Conservation (phyloP, 345 rosid genomes). For the Citrus australasica region DNA sequence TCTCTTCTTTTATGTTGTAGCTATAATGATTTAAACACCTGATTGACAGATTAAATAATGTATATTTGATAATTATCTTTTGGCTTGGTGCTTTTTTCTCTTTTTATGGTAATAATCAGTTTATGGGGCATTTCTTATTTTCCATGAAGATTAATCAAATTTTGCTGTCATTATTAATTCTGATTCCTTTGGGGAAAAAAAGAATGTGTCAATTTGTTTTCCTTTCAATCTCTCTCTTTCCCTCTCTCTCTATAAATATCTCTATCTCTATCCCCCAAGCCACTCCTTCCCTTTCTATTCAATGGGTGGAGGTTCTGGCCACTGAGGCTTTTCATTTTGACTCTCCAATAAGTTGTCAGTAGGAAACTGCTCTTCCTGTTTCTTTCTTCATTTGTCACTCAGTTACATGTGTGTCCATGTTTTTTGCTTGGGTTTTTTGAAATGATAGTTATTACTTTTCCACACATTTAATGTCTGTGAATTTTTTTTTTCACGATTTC, state of each 20-base stretch:
- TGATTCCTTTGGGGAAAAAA: neutral
- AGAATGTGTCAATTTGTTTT: no score
- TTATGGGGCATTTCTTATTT: neutral
- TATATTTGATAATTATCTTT: neutral
- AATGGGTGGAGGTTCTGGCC: neutral
- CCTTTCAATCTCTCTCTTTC: neutral
- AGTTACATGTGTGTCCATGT: no score
- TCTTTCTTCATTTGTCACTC: neutral
- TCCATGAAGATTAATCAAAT: neutral
- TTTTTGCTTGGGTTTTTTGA: neutral
- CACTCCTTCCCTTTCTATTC: neutral
- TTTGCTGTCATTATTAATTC: neutral
- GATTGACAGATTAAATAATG: neutral
- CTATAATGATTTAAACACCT: neutral
- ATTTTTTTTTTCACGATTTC: neutral
- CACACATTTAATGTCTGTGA: neutral
- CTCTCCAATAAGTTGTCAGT: neutral
- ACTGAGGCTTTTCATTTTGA: neutral
- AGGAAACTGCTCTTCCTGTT: neutral
- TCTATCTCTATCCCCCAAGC: neutral
- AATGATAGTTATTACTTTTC: neutral
- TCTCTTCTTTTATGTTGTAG: neutral
- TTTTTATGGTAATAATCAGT: neutral
- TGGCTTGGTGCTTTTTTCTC: neutral
- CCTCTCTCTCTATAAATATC: no score